Percentiles rank a stretch among this genome's conserved stretches.
phyloP scores from a whole-genome alignment of 306 rosid genomes.

The Prunus dulcis region DNA sequence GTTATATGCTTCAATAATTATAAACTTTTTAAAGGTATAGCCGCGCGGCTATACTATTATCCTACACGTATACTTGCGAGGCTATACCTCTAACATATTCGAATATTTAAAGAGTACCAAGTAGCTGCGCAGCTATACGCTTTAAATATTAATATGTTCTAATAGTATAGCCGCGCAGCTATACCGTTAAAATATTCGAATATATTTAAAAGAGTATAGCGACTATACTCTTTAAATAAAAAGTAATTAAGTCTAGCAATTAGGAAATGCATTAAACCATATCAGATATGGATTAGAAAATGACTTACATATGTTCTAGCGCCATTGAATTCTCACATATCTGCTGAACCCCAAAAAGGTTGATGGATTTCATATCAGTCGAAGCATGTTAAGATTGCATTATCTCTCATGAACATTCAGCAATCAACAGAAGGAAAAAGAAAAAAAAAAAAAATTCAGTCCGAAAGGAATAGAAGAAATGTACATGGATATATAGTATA shows the following conservation, averaged over 20 bases:
- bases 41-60: no score
- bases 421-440: conserved; percentile 14
- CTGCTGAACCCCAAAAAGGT: conserved; percentile 99
- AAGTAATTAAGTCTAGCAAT: background rate
- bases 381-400: conserved; percentile 55
- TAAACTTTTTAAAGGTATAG: no score
- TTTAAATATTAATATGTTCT: no score
- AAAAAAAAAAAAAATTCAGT: background rate
- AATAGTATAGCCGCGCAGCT: no score
- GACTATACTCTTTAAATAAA: no score
- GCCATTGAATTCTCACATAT: conserved; percentile 93
- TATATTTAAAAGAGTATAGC: no score
- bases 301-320: conserved; percentile 88
- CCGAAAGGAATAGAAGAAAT: background rate
- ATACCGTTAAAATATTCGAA: no score
- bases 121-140: no score
- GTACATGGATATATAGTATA: background rate
- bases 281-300: background rate
- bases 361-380: conserved; percentile 81
- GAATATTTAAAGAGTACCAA: no score
- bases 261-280: background rate
- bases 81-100: no score
- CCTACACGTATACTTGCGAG: no score
- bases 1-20: no score
- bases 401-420: conserved; percentile 25